These are phyloP conservation scores for Lumnitzera racemosa DNA, from an alignment of 345 rosid species.

Conservation along the genomic window DNA sequence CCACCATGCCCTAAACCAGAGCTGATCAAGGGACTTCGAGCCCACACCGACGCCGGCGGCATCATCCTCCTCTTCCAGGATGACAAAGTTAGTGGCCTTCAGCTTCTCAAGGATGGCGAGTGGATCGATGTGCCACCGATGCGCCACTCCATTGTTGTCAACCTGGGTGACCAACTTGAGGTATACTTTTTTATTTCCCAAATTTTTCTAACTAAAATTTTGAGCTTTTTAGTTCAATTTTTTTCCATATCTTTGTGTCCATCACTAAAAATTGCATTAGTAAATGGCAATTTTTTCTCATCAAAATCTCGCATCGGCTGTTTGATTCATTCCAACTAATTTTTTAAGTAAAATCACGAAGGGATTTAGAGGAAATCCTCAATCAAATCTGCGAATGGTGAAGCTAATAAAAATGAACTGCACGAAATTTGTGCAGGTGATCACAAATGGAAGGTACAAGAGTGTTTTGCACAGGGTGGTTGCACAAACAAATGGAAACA, in stretches of 20 bases:
- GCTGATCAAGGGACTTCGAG: slow-evolving; percentile 79
- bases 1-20: slow-evolving; percentile 97
- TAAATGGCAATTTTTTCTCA: too few relatives aligned
- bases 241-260: too few relatives aligned
- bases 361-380: neutral
- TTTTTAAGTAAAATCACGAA: neutral
- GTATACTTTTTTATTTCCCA: slow-evolving; percentile 16
- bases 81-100: slow-evolving; percentile 83
- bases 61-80: slow-evolving; percentile 87
- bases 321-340: neutral
- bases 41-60: slow-evolving; percentile 99
- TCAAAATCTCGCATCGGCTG: too few relatives aligned
- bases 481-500: slow-evolving; percentile 60
- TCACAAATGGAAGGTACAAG: slow-evolving; percentile 89
- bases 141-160: slow-evolving; percentile 85
- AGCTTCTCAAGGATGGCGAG: slow-evolving; percentile 77
- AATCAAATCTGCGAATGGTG: neutral
- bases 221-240: too few relatives aligned
- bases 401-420: neutral
- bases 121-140: slow-evolving; percentile 96
- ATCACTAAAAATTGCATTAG: too few relatives aligned
- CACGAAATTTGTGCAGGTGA: slow-evolving; percentile 34
- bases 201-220: too few relatives aligned
- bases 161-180: slow-evolving; percentile 95
- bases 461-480: slow-evolving; percentile 83